These are phyloP conservation scores for Lachancea quebecensis DNA, from an alignment of 805 yeast species.

Conservation along the genomic window DNA sequence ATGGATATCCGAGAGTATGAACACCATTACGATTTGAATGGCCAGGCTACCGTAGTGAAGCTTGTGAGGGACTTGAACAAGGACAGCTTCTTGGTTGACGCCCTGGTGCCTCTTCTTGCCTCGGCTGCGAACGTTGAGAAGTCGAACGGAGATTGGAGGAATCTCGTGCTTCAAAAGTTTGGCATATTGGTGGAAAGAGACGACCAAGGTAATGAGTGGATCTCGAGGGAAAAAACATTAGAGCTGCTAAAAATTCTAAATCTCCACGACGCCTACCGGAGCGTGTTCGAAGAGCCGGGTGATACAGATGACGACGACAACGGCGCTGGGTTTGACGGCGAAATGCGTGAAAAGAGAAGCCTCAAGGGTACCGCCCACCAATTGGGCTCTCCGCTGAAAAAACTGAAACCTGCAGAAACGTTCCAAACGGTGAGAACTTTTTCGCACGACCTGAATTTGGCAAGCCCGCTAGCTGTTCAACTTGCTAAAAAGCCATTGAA, in stretches of 20 bases:
- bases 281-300: conserved; percentile 10
- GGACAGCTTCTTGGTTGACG: conserved; percentile 21
- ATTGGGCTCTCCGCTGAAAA: conserved; percentile 26
- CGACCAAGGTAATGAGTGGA: conserved; percentile 25
- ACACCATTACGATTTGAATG: background rate
- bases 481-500: conserved; percentile 8
- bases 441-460: conserved; percentile 7
- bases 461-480: conserved; percentile 4
- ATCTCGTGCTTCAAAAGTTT: conserved; percentile 19
- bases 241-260: conserved; percentile 17
- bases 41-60: conserved; percentile 12
- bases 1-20: conserved; percentile 4
- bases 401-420: conserved; percentile 11
- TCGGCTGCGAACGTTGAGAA: conserved; percentile 4
- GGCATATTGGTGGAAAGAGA: conserved; percentile 25
- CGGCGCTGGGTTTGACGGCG: background rate
- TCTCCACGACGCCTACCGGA: conserved; percentile 15
- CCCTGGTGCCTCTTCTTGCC: conserved; percentile 20
- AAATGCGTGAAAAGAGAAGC: background rate
- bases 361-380: background rate
- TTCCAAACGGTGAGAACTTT: background rate
- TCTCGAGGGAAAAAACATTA: conserved; percentile 22
- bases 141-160: conserved; percentile 12
- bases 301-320: conserved; percentile 8
- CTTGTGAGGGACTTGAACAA: conserved; percentile 18